A percentile compares a stretch with the other conserved stretches of the same genome.
Evolutionary conservation across 345 rosid genomes (phyloP).

Genomic region (Sisymbrium altissimum): DNA sequence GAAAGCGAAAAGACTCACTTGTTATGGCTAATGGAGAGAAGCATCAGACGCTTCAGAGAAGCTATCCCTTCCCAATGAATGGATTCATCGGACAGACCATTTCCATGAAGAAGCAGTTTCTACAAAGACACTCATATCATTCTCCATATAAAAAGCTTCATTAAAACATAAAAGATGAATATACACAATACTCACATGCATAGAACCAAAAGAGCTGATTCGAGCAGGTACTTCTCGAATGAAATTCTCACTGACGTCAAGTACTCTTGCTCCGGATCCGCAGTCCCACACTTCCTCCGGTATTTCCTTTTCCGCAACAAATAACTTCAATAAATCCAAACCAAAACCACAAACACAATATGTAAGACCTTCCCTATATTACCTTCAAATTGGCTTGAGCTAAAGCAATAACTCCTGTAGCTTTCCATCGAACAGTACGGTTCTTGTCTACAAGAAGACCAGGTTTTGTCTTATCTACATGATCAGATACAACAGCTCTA

Average conservation of each 20-base stretch:
- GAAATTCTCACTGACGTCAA: constrained; percentile 62
- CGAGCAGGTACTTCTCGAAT: constrained; percentile 51
- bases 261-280: constrained; percentile 56
- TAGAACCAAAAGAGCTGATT: constrained; percentile 49
- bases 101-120: constrained; percentile 66
- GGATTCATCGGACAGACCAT: constrained; percentile 58
- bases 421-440: constrained; percentile 60
- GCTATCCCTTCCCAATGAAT: constrained; percentile 69
- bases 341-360: neutral
- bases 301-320: constrained; percentile 46
- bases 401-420: constrained; percentile 71
- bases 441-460: constrained; percentile 42
- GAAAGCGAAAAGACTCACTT: constrained; percentile 40
- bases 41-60: constrained; percentile 52
- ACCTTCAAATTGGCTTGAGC: constrained; percentile 75
- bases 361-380: constrained; percentile 6
- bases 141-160: neutral
- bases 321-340: constrained; percentile 12
- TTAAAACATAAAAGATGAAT: neutral
- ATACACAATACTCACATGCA: constrained; percentile 30
- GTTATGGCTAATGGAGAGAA: constrained; percentile 66
- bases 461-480: constrained; percentile 24
- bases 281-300: constrained; percentile 77
- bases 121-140: constrained; percentile 34
- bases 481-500: constrained; percentile 37